These are phyloP conservation scores for Mycocentrospora acerina DNA, from an alignment of 2,329 filamentous ascomycete genomes.

Conservation along the genomic window DNA sequence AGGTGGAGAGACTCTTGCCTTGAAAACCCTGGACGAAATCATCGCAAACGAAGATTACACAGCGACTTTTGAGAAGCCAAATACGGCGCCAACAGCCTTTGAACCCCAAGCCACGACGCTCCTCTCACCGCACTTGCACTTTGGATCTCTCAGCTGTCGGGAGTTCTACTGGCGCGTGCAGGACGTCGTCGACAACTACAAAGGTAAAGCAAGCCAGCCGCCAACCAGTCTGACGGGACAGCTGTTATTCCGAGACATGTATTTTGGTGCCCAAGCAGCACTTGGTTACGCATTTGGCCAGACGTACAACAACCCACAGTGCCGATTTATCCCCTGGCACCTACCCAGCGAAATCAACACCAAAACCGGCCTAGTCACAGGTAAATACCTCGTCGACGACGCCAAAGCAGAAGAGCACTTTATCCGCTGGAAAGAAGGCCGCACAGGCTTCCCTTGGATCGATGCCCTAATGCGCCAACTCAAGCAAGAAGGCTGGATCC, in stretches of 20 bases:
- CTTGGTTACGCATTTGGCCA: slow-evolving; percentile 66
- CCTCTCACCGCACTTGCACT: slow-evolving; percentile 72
- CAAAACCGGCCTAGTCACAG: slow-evolving; percentile 52
- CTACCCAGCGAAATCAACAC: slow-evolving; percentile 62
- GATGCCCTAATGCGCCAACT: slow-evolving; percentile 79
- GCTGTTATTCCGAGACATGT: slow-evolving; percentile 79
- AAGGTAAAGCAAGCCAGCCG: slow-evolving; percentile 57
- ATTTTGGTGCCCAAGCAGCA: slow-evolving; percentile 73
- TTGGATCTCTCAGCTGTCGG: slow-evolving; percentile 69
- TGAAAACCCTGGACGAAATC: slow-evolving; percentile 60
- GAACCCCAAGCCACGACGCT: slow-evolving; percentile 72
- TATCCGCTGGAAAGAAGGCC: slow-evolving; percentile 66
- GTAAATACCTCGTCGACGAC: slow-evolving; percentile 65
- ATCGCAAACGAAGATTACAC: slow-evolving; percentile 66
- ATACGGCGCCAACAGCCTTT: slow-evolving; percentile 73
- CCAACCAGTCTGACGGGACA: slow-evolving; percentile 73
- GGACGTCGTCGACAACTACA: slow-evolving; percentile 61
- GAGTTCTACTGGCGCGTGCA: slow-evolving; percentile 73
- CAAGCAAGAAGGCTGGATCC: slow-evolving; percentile 72
- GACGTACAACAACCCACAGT: slow-evolving; percentile 64
- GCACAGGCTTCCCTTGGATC: slow-evolving; percentile 78
- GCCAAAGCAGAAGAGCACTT: slow-evolving; percentile 66
- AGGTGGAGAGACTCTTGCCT: slow-evolving; percentile 69
- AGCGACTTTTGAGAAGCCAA: slow-evolving; percentile 74
- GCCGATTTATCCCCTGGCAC: slow-evolving; percentile 79